phyloP scores from a whole-genome alignment of 495 filamentous ascomycete genomes.

The Aspergillus bertholletiae region DNA sequence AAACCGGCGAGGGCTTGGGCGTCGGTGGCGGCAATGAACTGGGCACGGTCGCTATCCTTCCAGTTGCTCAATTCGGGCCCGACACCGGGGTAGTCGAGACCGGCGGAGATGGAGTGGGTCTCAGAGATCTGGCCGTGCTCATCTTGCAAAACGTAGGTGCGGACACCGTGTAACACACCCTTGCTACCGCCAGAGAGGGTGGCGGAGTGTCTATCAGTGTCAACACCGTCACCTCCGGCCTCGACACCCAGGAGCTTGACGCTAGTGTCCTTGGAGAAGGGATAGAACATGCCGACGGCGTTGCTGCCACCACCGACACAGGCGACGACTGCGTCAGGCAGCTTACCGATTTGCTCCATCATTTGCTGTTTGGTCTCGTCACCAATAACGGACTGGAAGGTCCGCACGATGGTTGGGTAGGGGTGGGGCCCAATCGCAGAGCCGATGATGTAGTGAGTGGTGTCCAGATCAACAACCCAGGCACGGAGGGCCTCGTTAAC shows the following conservation, averaged over 20 bases:
- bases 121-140: constrained; percentile 88
- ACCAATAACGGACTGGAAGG: constrained; percentile 92
- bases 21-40: constrained; percentile 89
- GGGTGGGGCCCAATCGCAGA: constrained; percentile 93
- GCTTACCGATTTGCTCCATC: constrained; percentile 71
- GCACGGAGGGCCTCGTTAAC: constrained; percentile 90
- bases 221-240: constrained; percentile 92
- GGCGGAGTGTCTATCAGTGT: constrained; percentile 82
- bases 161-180: constrained; percentile 92
- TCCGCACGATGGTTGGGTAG: constrained; percentile 93
- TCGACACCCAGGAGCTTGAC: constrained; percentile 93
- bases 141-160: constrained; percentile 93
- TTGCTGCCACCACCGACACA: constrained; percentile 94
- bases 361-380: constrained; percentile 91
- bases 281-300: constrained; percentile 93
- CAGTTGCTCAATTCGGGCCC: constrained; percentile 87
- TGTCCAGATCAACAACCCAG: constrained; percentile 81
- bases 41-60: constrained; percentile 85
- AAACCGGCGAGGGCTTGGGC: constrained; percentile 91
- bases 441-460: constrained; percentile 96
- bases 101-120: constrained; percentile 95
- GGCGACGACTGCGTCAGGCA: constrained; percentile 93
- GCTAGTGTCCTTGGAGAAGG: constrained; percentile 77
- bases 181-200: constrained; percentile 84
- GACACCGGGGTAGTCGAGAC: constrained; percentile 95